Evolutionary conservation across 2,329 filamentous ascomycete genomes (phyloP).

Genomic region (Diplodia seriata): DNA sequence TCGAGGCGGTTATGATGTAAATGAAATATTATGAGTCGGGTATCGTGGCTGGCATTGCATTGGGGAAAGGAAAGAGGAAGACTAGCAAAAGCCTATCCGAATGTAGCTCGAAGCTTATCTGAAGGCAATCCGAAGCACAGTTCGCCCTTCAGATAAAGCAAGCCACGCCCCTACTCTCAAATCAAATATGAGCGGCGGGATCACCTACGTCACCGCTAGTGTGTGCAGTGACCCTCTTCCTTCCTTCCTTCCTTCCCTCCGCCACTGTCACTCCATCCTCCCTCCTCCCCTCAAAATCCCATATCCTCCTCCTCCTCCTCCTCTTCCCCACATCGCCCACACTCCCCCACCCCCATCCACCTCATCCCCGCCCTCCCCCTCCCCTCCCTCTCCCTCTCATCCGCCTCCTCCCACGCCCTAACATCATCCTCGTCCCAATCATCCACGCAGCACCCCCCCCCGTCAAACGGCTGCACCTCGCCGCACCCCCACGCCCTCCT

Average conservation of each 20-base stretch:
- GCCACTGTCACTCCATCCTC: too few species aligned
- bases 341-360: neutral
- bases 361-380: neutral
- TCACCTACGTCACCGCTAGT: too few species aligned
- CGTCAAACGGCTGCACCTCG: neutral
- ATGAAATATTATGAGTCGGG: neutral
- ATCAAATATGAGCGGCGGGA: too few species aligned
- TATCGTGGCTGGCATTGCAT: too few species aligned
- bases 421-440: neutral
- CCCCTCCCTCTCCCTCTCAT: neutral
- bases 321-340: neutral
- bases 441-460: too few species aligned
- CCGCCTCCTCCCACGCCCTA: neutral
- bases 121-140: too few species aligned
- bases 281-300: neutral
- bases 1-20: neutral
- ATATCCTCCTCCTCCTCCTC: neutral
- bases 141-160: neutral
- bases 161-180: too few species aligned
- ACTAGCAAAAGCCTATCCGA: too few species aligned
- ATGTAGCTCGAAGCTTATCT: too few species aligned
- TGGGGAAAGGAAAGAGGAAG: too few species aligned
- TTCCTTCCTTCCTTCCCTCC: too few species aligned
- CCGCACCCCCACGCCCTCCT: neutral
- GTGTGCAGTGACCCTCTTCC: too few species aligned